phyloP scores from a whole-genome alignment of 306 rosid genomes.

The Acacia acuminata region DNA sequence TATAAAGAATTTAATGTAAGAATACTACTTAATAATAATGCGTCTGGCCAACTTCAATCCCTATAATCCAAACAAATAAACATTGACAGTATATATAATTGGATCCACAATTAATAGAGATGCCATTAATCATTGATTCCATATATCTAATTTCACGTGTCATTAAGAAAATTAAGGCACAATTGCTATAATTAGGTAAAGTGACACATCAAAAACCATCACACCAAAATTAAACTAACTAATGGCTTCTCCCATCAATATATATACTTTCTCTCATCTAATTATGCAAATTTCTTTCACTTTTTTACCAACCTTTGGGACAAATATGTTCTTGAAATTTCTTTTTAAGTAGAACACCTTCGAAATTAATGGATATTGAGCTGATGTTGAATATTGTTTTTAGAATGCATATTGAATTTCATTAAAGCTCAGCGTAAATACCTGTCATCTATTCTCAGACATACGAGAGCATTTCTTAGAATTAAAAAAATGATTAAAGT shows the following conservation, averaged over 20 bases:
- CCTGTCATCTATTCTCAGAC: neutral
- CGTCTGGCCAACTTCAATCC: slow-evolving; percentile 23
- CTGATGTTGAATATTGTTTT: neutral
- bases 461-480: neutral
- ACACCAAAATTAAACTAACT: neutral
- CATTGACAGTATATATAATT: slow-evolving; percentile 19
- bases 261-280: neutral
- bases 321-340: neutral
- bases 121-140: neutral
- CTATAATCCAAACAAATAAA: slow-evolving; percentile 30
- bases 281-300: neutral
- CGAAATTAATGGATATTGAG: neutral
- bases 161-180: neutral
- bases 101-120: slow-evolving; percentile 9
- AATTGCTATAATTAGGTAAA: neutral
- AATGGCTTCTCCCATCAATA: neutral
- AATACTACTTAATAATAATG: neutral
- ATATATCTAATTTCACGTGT: neutral
- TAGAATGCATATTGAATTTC: neutral
- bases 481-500: neutral
- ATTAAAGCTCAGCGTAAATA: neutral
- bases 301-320: neutral
- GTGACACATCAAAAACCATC: slow-evolving; percentile 11
- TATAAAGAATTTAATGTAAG: too few relatives aligned
- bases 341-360: neutral